Base-by-base conservation (phyloP, 495 filamentous ascomycete species). In the Penicillium nucicola region DNA sequence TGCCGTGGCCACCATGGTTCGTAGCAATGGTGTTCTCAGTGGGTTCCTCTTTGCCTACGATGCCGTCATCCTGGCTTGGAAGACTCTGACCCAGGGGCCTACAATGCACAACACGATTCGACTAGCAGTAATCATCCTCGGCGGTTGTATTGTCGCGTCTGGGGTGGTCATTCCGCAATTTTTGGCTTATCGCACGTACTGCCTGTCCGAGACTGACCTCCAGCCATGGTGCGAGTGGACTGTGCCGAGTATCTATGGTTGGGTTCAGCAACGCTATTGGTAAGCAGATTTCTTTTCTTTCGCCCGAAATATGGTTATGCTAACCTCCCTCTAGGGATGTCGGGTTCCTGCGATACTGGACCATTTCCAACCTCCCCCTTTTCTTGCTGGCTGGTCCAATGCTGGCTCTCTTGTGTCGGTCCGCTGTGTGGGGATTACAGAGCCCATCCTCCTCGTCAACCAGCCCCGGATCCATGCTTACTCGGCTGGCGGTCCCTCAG, bases 261-360 rank as follows among this genome's bases (percentile, higher is more conserved):
- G 85, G 75, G 95, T 97, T 11, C 95, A 98, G 60, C 73, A 69
- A 34, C 74, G 87, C 45, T 96, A 98, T 65, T 98, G 95, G 93
- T 95, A 80, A 56, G 81, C 58, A 5, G 20, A 13, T n/a, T n/a
- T n/a, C n/a, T n/a, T n/a, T n/a, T n/a, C n/a, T n/a, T n/a, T n/a
- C n/a, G n/a, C n/a, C n/a, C n/a, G n/a, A n/a, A n/a, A n/a, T n/a
- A n/a, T 15, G n/a, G 14, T 37, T 13, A 23, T 18, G 17, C 49
- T 60, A 30, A 49, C 18, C 34, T 19, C 39, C 43, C 8, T 46
- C 18, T 40, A 96, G 92, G 92, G 82, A 90, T 57, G 81, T 84
- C 44, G 95, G 93, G 0, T 84, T 96, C 58, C 76, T 98, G 36
- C 81, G 82, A 36, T 98, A 98, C 70, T 97, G 95, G 93, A 95